phyloP scores from a whole-genome alignment of 2,329 filamentous ascomycete species.

The Ambrosiella cleistominuta region DNA sequence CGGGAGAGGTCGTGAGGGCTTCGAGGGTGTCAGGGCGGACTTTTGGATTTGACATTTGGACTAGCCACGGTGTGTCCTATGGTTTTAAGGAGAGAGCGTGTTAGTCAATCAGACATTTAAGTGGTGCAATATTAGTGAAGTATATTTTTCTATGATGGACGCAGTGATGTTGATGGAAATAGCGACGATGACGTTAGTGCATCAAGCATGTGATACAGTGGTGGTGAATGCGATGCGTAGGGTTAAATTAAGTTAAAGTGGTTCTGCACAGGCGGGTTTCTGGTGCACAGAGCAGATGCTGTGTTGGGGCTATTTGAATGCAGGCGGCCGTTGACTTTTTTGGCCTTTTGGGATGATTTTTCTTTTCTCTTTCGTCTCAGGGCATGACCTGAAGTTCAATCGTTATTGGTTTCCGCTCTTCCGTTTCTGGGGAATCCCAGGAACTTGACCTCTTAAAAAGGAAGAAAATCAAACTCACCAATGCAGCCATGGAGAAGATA shows the following conservation, averaged over 20 bases:
- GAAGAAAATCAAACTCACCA: slow-evolving; percentile 7
- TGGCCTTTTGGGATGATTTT: neutral
- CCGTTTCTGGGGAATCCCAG: too few relatives aligned
- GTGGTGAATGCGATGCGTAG: neutral
- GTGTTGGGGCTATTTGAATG: neutral
- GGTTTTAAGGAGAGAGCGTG: neutral
- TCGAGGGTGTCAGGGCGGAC: slow-evolving; percentile 10
- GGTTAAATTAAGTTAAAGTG: neutral
- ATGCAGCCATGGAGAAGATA: slow-evolving; percentile 10
- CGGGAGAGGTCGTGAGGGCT: slow-evolving; percentile 7
- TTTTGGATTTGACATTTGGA: slow-evolving; percentile 14
- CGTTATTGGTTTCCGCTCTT: too few relatives aligned
- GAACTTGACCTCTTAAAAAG: neutral
- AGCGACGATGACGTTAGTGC: neutral
- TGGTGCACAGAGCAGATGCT: neutral
- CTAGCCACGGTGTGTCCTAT: slow-evolving; percentile 14
- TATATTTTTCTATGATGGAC: neutral
- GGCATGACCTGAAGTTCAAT: neutral
- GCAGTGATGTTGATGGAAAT: neutral
- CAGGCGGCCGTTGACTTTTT: neutral
- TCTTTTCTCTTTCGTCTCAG: neutral
- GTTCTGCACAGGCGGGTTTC: neutral
- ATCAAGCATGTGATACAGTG: neutral
- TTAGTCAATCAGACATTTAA: neutral
- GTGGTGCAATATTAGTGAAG: too few relatives aligned